A percentile compares a stretch with the other conserved stretches of the same genome.
Conservation (phyloP, 192 early-diverging fungal genomes). For the Spizellomyces sp. region DNA sequence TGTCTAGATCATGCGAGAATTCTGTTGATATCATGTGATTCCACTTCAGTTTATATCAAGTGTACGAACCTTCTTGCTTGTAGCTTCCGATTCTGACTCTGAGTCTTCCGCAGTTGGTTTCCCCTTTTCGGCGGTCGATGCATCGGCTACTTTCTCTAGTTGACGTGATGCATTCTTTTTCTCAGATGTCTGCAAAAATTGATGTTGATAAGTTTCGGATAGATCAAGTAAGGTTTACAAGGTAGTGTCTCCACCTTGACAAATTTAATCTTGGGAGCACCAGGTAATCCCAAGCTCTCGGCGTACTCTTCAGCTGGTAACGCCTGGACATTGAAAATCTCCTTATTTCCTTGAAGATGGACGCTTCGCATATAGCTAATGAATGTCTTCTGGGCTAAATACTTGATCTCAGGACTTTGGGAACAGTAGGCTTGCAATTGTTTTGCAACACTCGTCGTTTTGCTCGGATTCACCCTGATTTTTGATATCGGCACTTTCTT, state of each 20-base stretch:
- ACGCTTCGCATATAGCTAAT: slow-evolving; percentile 93
- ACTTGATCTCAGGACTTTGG: slow-evolving; percentile 93
- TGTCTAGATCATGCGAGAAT: neutral
- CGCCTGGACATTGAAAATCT: slow-evolving; percentile 82
- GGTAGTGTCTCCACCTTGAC: slow-evolving; percentile 44
- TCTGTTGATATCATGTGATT: neutral
- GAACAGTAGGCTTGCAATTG: slow-evolving; percentile 92
- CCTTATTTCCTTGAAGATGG: slow-evolving; percentile 89
- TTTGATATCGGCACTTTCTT: slow-evolving; percentile 87
- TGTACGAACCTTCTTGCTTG: slow-evolving; percentile 9
- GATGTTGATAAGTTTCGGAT: neutral
- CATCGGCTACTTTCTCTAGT: slow-evolving; percentile 12
- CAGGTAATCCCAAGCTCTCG: slow-evolving; percentile 87
- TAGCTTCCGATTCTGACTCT: slow-evolving; percentile 18
- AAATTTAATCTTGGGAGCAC: slow-evolving; percentile 94
- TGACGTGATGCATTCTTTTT: slow-evolving; percentile 75
- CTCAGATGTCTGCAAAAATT: slow-evolving; percentile 14
- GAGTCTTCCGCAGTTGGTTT: slow-evolving; percentile 3
- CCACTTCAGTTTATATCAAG: neutral
- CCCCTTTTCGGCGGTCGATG: neutral
- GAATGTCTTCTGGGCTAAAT: slow-evolving; percentile 95
- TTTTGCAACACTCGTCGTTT: slow-evolving; percentile 75
- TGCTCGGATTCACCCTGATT: slow-evolving; percentile 84
- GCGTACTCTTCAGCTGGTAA: slow-evolving; percentile 89
- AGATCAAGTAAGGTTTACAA: slow-evolving; percentile 17